phyloP scores from a whole-genome alignment of 228 moss, liverwort and hornwort species.

The Sphagnum fallax region DNA sequence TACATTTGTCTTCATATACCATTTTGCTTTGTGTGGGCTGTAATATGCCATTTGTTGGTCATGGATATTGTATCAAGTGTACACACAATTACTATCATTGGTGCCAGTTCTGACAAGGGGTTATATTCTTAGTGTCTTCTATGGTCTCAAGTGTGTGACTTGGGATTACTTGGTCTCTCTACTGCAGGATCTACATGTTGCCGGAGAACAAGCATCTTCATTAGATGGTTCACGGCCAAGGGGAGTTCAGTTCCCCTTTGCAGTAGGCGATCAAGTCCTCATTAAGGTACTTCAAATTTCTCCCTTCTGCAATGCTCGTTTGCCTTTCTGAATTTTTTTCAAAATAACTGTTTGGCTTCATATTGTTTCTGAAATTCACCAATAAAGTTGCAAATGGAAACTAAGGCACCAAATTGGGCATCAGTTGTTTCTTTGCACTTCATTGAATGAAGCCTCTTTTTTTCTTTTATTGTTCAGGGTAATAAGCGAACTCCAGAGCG shows the following conservation, averaged over 20 bases:
- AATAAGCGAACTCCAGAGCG: conserved; percentile 56
- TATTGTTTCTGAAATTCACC: no score
- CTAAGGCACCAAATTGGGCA: no score
- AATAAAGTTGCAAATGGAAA: no score
- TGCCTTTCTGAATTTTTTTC: no score
- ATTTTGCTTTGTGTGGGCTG: background rate
- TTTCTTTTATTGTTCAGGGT: conserved; percentile 24
- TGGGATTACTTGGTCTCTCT: background rate
- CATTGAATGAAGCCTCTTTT: no score
- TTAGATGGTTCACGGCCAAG: conserved; percentile 17
- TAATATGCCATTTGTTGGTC: background rate
- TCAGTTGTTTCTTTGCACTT: no score
- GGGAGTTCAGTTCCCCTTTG: conserved; percentile 46
- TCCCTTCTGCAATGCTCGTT: no score
- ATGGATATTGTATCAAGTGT: no score
- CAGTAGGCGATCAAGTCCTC: conserved; percentile 36
- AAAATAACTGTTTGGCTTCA: no score
- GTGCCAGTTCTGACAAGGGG: conserved; percentile 1
- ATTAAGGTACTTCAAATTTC: conserved; percentile 30
- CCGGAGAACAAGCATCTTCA: conserved; percentile 16
- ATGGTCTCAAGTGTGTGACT: background rate
- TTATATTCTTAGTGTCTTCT: background rate
- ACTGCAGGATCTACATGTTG: conserved; percentile 21
- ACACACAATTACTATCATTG: no score
- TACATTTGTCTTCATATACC: conserved; percentile 5